Base-by-base conservation (phyloP, 1,284 basidiomycete genomes). In the Leccinum subspadiceum region DNA sequence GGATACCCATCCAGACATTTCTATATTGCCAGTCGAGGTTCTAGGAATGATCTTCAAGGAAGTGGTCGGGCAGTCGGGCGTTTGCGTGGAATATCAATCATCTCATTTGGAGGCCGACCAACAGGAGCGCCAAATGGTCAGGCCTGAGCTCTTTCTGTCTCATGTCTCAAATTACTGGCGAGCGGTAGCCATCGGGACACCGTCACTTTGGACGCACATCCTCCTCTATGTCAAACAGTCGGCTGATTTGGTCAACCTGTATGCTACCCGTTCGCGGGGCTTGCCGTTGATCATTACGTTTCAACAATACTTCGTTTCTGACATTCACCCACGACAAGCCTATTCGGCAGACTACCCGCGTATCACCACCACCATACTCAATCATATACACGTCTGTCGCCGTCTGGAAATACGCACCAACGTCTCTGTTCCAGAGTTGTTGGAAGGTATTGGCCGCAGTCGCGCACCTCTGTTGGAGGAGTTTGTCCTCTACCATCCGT, bases 141-240 rank as follows among this genome's bases (percentile, higher is more conserved):
- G 68, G 54, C 66, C 70, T 1, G 70, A 73, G 56, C 60, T 71
- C n/a, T 31, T 69, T 22, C 22, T 71, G 50, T 69, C 73, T 17
- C 72, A 73, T 24, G 66, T 75, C 57, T 71, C 73, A 20, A 71
- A 51, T 48, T 56, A 63, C 59, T 71, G 70, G 70, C 72, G 71
- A 56, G 59, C 64, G 10, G 61, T 72, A 31, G 66, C 65, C 41
- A 46, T 64, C 26, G 66, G 53, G 53, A 73, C 53, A 10, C 60
- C 72, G 12, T 61, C 60, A 1, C 56, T 71, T 44, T 71, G 70
- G 73, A 70, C 68, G 5, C 57, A 63, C 35, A 66, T 71, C 37
- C 63, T 33, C 49, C 68, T 71, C 35, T 63, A 63, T 52, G 54
- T 75, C 62, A 52, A 62, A n/a, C 73, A 71, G 52, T 68, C 71